phyloP scores from a whole-genome alignment of 1,284 basidiomycete species.

The Fomitopsis schrenkii region DNA sequence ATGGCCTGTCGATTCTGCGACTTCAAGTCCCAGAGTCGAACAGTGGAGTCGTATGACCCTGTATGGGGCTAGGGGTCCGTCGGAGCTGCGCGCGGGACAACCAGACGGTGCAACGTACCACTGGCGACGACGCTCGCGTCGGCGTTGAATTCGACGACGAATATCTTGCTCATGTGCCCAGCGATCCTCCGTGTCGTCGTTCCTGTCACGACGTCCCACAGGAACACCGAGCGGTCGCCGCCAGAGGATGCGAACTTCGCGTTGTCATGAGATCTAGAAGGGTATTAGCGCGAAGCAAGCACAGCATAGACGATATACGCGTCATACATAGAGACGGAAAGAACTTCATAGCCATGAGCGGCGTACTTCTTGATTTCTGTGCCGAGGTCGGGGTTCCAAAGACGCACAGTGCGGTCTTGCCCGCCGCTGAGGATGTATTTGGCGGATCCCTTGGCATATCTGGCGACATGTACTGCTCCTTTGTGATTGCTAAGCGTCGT shows the following conservation, averaged over 20 bases:
- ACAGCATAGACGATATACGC: neutral
- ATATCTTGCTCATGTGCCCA: slow-evolving; percentile 89
- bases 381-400: slow-evolving; percentile 87
- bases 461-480: slow-evolving; percentile 79
- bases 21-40: slow-evolving; percentile 89
- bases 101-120: slow-evolving; percentile 44
- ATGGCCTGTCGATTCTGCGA: slow-evolving; percentile 80
- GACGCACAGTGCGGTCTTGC: slow-evolving; percentile 82
- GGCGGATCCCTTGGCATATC: slow-evolving; percentile 81
- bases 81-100: slow-evolving; percentile 5
- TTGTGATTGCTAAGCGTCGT: slow-evolving; percentile 61
- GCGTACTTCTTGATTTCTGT: slow-evolving; percentile 88
- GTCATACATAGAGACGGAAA: slow-evolving; percentile 83
- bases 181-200: slow-evolving; percentile 77
- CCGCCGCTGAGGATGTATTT: slow-evolving; percentile 92
- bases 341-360: slow-evolving; percentile 92
- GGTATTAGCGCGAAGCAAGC: slow-evolving; percentile 3
- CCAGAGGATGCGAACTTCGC: slow-evolving; percentile 91
- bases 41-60: slow-evolving; percentile 88
- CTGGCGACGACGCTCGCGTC: slow-evolving; percentile 84
- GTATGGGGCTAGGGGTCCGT: slow-evolving; percentile 5
- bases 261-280: slow-evolving; percentile 82
- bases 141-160: slow-evolving; percentile 86
- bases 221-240: slow-evolving; percentile 86
- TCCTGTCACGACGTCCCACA: slow-evolving; percentile 95